These are phyloP conservation scores for Cicer arietinum DNA, from an alignment of 306 rosid genomes.

Conservation along the genomic window DNA sequence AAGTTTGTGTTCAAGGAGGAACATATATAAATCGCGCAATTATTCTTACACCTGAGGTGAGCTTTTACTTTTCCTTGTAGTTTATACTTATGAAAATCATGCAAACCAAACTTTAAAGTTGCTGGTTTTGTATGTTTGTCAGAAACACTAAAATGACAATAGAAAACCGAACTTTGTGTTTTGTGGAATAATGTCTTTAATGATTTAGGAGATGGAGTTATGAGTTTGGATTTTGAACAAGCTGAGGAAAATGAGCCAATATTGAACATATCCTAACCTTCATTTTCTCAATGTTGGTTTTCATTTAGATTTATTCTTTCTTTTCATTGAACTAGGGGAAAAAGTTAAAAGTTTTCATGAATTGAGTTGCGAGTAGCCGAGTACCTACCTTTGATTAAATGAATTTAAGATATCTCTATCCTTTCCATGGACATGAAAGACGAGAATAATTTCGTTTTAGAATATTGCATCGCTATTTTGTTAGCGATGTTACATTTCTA, in stretches of 20 bases:
- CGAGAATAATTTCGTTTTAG: constrained; percentile 4
- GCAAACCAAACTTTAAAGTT: not conserved
- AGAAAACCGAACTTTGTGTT: not conserved
- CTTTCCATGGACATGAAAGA: not conserved
- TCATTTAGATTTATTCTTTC: not conserved
- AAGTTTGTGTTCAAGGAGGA: too few relatives aligned
- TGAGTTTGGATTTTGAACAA: constrained; percentile 17
- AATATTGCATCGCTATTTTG: not conserved
- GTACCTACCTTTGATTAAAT: constrained; percentile 7
- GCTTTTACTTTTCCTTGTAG: constrained; percentile 27
- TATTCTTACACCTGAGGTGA: constrained; percentile 93
- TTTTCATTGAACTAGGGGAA: not conserved
- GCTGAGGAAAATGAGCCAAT: not conserved
- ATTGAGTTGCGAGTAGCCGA: not conserved
- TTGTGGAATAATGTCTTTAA: not conserved
- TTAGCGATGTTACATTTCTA: too few relatives aligned
- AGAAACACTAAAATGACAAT: not conserved
- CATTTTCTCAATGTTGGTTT: constrained; percentile 15
- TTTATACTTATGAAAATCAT: not conserved
- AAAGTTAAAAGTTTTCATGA: not conserved
- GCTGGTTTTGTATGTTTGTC: not conserved
- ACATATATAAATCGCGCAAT: constrained; percentile 85
- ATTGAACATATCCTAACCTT: constrained; percentile 2
- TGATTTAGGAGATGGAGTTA: constrained; percentile 12
- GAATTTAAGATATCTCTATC: not conserved